Evolutionary conservation across 352 stramenopile genomes (phyloP).

Genomic region (Lagenidium giganteum): DNA sequence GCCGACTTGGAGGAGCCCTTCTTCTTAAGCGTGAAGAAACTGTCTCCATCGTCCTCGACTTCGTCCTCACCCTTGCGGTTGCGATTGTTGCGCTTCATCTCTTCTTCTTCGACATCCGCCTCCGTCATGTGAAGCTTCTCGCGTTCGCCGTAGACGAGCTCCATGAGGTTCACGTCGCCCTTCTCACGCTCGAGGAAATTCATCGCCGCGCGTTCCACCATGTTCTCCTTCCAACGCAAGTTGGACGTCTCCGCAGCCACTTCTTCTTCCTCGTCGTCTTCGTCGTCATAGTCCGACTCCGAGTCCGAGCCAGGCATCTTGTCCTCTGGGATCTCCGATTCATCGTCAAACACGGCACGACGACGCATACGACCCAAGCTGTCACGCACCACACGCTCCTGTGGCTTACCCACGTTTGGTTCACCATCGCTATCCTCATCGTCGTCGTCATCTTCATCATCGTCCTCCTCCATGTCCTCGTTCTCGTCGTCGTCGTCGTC

Average conservation of each 20-base stretch:
- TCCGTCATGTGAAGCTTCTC: slow-evolving; percentile 83
- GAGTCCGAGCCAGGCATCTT: slow-evolving; percentile 26
- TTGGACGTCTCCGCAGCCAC: slow-evolving; percentile 55
- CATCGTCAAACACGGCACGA: slow-evolving; percentile 74
- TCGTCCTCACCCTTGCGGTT: slow-evolving; percentile 20
- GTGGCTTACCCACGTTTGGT: slow-evolving; percentile 52
- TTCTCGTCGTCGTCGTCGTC: slow-evolving; percentile 49
- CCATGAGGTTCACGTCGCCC: slow-evolving; percentile 86
- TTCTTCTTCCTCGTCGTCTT: slow-evolving; percentile 41
- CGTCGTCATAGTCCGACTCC: slow-evolving; percentile 39
- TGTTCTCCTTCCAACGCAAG: slow-evolving; percentile 82
- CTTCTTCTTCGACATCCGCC: slow-evolving; percentile 52
- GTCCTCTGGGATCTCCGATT: slow-evolving; percentile 18
- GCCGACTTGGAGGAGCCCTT: slow-evolving; percentile 15
- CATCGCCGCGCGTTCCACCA: slow-evolving; percentile 76
- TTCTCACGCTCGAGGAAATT: slow-evolving; percentile 84
- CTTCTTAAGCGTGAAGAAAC: slow-evolving; percentile 76
- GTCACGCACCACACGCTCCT: slow-evolving; percentile 64
- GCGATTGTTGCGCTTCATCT: slow-evolving; percentile 18
- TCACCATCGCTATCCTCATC: slow-evolving; percentile 42
- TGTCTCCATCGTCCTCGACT: slow-evolving; percentile 60
- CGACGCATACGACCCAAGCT: slow-evolving; percentile 66
- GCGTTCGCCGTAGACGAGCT: slow-evolving; percentile 86
- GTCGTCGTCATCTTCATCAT: slow-evolving; percentile 35
- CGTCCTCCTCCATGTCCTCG: slow-evolving; percentile 38